These are phyloP conservation scores for Globisporangium spinosum DNA, from an alignment of 352 stramenopile genomes.

Conservation along the genomic window DNA sequence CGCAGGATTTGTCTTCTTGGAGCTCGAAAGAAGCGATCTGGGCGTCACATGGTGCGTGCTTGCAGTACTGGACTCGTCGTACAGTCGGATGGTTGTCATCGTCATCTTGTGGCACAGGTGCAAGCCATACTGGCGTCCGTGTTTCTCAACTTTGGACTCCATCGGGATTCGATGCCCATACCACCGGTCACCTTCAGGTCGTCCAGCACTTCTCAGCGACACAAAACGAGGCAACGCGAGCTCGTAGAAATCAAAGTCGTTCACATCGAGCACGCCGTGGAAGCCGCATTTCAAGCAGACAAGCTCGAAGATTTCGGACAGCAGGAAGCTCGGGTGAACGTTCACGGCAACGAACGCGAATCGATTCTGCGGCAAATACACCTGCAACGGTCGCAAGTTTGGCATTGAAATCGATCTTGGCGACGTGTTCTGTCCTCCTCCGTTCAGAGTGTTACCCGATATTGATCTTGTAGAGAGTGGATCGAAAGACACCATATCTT, in stretches of 20 bases:
- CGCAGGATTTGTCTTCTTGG: constrained; percentile 70
- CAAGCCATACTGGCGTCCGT: constrained; percentile 63
- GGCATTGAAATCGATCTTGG: constrained; percentile 42
- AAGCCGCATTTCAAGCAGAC: constrained; percentile 80
- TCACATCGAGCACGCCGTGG: constrained; percentile 57
- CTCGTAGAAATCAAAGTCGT: constrained; percentile 87
- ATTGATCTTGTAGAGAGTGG: constrained; percentile 60
- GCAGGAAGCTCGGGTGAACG: constrained; percentile 41
- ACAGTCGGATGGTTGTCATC: constrained; percentile 87
- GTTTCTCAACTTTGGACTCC: constrained; percentile 48
- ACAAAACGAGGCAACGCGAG: constrained; percentile 80
- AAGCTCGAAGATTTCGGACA: constrained; percentile 74
- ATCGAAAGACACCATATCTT: constrained; percentile 59
- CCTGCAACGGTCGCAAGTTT: constrained; percentile 49
- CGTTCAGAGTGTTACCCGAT: constrained; percentile 29
- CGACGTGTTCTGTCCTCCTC: constrained; percentile 25
- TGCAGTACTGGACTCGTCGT: constrained; percentile 83
- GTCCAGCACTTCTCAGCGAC: constrained; percentile 76
- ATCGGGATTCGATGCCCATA: constrained; percentile 75
- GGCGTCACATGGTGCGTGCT: constrained; percentile 82
- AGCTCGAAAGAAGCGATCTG: constrained; percentile 64
- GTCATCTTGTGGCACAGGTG: constrained; percentile 83
- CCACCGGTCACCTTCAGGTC: constrained; percentile 81
- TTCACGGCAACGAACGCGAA: constrained; percentile 81
- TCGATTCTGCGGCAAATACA: constrained; percentile 84